Evolutionary conservation across 108 stramenopile species (phyloP), one percentile per base, ranked within the genome.

Genomic region (Asterionellopsis glacialis): DNA sequence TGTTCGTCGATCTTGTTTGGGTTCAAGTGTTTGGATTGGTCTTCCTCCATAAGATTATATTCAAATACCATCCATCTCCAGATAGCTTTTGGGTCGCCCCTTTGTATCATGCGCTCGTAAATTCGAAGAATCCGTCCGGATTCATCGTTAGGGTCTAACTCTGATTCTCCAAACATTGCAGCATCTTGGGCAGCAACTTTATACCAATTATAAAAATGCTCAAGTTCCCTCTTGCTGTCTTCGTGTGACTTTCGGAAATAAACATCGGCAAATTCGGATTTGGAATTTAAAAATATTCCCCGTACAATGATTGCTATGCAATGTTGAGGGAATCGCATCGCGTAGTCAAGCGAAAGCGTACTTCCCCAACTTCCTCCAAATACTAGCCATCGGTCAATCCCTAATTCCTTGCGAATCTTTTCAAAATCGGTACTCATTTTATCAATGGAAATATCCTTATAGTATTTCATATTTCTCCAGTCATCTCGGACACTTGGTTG

Each of bases 321-420:
- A 28, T 73, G 63, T 12, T 80, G 50, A 14, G 75, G 79, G 69
- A 74, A 79, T 7, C 13, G 33, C 48, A 67, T 59, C 15, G 72
- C 71, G 56, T 86, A 86, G 25, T 70, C 39, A 14, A 86, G 50
- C 12, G 45, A 50, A 16, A 86, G 54, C 15, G 82, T 83, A 28
- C 60, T 64, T 0, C 82, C 82, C 71, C 69, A 83, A 33, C 64
- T 66, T 4, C 82, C 82, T 21, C 82, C 82, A 63, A 77, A 83
- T 12, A 83, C 82, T 11, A 76, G 48, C 82, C 82, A 83, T 44
- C 70, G 69, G 1, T 83, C 75, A 26, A 83, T 76, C 15, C 47
- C 50, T n/a, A 83, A 55, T 21, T 66, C 33, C 11, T 70, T 44
- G 24, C 82, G 57, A 11, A 83, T 12, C 19, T 58, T 50, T 62